Evolutionary conservation across 495 filamentous ascomycete genomes (phyloP), one percentile per base, ranked within the genome.

Genomic region (Lichina pygmaea): DNA sequence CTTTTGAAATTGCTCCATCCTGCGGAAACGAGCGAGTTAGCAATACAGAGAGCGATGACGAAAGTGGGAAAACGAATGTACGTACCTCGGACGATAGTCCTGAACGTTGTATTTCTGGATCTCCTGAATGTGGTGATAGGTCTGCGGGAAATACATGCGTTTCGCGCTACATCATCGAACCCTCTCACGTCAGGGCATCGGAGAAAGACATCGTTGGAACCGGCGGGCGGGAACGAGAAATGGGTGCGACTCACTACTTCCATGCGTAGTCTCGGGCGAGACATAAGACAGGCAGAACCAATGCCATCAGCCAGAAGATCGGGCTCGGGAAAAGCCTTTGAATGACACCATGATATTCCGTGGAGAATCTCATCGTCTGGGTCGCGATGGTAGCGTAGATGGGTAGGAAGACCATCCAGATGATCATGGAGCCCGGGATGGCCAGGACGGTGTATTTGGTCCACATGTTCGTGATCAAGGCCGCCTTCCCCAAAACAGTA

Each of bases 31-130:
- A 15, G 37, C 44, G 10, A 24, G 48, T 48, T 40, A 38, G 34
- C 30, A 34, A 47, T 11, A 39, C 30, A n/a, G 12, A 8, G 1
- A 36, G 33, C 60, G 48, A 7, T 42, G 41, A 10, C 24, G 7
- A 34, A 33, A 31, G 41, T 4, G 11, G 32, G 12, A 15, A 10
- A 2, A 34, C 43, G 6, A 37, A 34, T 37, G 17, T 51, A 54
- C 63, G 45, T 71, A 79, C 70, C 86, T 67, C 39, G 89, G 89
- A 49, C 91, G 70, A 58, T 99, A 99, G 63, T 99, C 91, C 60
- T 95, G 91, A 45, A 99, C 91, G 54, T 99, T 99, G 64, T 93
- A 99, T 61, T 99, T 99, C 60, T 99, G 91, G 51, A 99, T 99
- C 62, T 99, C 91, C 62, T 99, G 91, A 41, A 99, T 83, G 59